Percentiles rank a stretch among this genome's conserved stretches.
phyloP scores from a whole-genome alignment of 2,329 filamentous ascomycete species.

The Alternaria burnsii region DNA sequence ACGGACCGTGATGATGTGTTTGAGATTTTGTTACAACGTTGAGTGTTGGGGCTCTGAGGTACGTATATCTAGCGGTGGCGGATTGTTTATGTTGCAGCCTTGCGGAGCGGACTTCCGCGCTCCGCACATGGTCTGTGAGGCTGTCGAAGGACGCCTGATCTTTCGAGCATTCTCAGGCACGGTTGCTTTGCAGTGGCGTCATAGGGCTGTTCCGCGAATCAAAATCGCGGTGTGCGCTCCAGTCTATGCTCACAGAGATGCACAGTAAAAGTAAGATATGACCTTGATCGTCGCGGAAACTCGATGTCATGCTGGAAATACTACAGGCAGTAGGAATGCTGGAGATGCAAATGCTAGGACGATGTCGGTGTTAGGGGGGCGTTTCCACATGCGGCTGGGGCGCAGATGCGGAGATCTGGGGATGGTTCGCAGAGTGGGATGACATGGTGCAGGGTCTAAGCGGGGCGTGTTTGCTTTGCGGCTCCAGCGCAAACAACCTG shows the following conservation, averaged over 20 bases:
- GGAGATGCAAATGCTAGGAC: background rate
- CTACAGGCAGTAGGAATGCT: background rate
- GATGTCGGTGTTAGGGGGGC: background rate
- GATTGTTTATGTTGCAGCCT: background rate
- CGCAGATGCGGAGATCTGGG: background rate
- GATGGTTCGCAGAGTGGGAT: background rate
- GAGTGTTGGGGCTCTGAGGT: background rate
- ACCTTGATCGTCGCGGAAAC: background rate
- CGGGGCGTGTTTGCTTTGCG: conserved; percentile 10
- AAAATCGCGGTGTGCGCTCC: background rate
- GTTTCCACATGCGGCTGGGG: background rate
- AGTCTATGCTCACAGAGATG: background rate
- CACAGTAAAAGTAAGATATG: background rate
- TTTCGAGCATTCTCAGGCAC: background rate
- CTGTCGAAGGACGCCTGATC: background rate
- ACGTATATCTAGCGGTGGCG: background rate
- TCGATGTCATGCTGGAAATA: background rate
- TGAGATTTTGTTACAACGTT: too few species aligned
- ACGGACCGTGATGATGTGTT: background rate
- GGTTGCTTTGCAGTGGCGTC: background rate
- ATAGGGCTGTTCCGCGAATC: too few species aligned
- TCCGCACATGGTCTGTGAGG: conserved; percentile 7
- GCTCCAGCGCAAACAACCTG: conserved; percentile 1
- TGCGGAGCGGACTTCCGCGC: conserved; percentile 7
- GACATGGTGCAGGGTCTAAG: conserved; percentile 3